These are phyloP conservation scores for Thelonectria blattea DNA, from an alignment of 2,329 filamentous ascomycete genomes.

Conservation along the genomic window DNA sequence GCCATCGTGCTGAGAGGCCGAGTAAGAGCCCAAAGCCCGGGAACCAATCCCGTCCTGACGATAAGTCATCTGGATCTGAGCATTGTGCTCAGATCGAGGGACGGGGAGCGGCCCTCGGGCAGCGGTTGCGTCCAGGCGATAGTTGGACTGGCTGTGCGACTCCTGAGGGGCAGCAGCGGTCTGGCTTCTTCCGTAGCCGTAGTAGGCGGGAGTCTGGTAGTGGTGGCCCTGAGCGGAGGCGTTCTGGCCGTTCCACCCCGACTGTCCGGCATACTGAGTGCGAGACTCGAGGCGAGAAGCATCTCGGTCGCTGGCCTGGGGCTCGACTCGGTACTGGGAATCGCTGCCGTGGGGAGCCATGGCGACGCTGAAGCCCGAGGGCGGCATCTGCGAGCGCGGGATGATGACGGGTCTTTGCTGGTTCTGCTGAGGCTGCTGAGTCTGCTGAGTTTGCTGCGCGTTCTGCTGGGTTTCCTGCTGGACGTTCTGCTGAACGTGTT, in stretches of 20 bases:
- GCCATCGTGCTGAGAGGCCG: no score
- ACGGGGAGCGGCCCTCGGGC: no score
- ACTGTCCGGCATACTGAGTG: neutral
- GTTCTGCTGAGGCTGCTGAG: no score
- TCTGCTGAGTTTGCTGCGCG: no score
- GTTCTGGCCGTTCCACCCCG: neutral
- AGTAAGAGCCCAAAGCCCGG: neutral
- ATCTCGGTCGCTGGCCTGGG: neutral
- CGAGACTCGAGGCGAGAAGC: neutral
- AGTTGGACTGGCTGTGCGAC: neutral
- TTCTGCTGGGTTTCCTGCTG: neutral
- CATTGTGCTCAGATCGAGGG: no score
- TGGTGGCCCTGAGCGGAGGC: neutral
- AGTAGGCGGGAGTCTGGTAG: neutral
- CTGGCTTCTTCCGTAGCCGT: neutral
- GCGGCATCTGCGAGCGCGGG: neutral
- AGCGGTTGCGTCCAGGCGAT: neutral
- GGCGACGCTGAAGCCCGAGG: slow-evolving; percentile 12
- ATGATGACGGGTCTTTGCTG: neutral
- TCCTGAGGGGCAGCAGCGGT: neutral
- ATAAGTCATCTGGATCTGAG: no score
- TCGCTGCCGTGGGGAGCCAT: neutral
- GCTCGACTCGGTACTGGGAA: neutral
- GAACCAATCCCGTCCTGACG: neutral
- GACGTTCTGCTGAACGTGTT: neutral